Evolutionary conservation across 1,139 yeast genomes (phyloP), one percentile per base, ranked within the genome.

Genomic region (Geotrichum cucujoidarum): DNA sequence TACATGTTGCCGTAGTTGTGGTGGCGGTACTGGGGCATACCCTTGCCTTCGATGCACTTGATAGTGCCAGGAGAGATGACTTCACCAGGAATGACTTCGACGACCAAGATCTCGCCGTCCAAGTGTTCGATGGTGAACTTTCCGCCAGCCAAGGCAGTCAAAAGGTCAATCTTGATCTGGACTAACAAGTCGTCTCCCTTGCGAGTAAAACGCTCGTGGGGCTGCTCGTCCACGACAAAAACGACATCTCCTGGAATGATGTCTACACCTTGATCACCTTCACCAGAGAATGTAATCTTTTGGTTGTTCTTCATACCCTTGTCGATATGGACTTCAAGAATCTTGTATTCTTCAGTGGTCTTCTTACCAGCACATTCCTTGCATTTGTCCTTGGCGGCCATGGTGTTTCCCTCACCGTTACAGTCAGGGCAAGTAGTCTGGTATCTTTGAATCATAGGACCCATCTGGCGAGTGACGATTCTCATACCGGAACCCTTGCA

Each of bases 251-350:
- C 99, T 24, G 98, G 95, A 53, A 90, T 80, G 55, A 88, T 78
- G 66, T 84, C 89, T 52, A 98, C 98, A 58, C 87, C 95, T 70
- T 92, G 97, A 70, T 94, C 98, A 63, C 97, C 97, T 74, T 90
- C 97, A 57, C 97, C 97, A 60, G 81, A 77, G 74, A 90, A 92
- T 4, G 82, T 88, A 61, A 94, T 78, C 70, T 82, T 82, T 72
- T 90, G 96, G 51, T 97, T 97, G 63, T 89, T 86, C 64, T 77
- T 83, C 97, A 92, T 92, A 74, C 99, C 99, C 61, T 95, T 95
- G 67, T 89, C 95, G 63, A 92, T 79, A 70, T 90, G 88, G 52
- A 92, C 97, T 71, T 90, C 94, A 64, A 92, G 75, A 55, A 92
- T 83, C 76, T 92, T 92, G 74, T 95, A 83, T 73, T 90, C 97